Evolutionary conservation across 2,329 filamentous ascomycete species (phyloP), one percentile per base, ranked within the genome.

Genomic region (Tetracladium maxilliforme): DNA sequence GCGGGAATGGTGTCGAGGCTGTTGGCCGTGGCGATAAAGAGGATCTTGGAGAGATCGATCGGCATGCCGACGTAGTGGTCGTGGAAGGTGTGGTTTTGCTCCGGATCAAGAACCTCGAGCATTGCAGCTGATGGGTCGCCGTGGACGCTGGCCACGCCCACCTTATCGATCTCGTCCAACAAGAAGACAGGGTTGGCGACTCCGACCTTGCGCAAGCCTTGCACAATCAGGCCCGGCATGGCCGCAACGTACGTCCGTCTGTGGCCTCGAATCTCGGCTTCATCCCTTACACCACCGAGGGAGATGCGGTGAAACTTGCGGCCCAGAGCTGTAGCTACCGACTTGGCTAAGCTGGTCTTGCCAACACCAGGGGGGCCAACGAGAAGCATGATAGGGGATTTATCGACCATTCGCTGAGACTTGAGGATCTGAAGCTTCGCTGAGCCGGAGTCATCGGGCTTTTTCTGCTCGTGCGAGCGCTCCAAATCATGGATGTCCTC

Each of bases 21-120:
- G 52, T 98, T 98, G 22, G 90, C 90, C 1, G 90, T 98, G 6
- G 90, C 90, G 41, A 98, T 93, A 55, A 98, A 98, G 8, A 98
- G 64, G 13, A 98, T 82, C 52, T 92, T 94, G 55, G 83, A 92
- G 12, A 98, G 64, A 45, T 98, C 90, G 36, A 95, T 82, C 1
- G 90, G 87, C 33, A 94, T 84, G 42, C 86, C 86, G 47, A 98
- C 71, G 48, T 95, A 98, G 53, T 98, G 90, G 45, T 98, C 90
- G 16, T 75, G 81, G 53, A 98, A 98, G 7, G 72, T 78, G 50
- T 92, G 70, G 45, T 98, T 98, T 54, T 98, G 90, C 49, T 98
- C 90, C 1, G 90, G 90, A 43, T 98, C 90, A 22, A 98, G 63
- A 8, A 98, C 90, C 50, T 98, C 90, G 10, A 98, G 71, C 87